Conservation (phyloP, 805 yeast genomes). For the Saccharomycopsis oosterbeekiorum region DNA sequence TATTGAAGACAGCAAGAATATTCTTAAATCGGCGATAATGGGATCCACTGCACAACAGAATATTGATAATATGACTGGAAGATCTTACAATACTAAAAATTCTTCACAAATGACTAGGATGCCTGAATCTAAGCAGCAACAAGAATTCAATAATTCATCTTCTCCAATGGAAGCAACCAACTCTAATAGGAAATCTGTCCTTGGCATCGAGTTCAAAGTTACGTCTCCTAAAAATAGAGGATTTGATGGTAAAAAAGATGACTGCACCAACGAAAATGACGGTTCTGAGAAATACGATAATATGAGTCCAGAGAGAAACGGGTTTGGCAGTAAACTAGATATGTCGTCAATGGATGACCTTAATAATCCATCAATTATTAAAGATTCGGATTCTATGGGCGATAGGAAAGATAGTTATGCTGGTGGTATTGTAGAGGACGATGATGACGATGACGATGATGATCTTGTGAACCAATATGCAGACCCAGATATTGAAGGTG, state of each 20-base stretch:
- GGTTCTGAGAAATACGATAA: constrained; percentile 17
- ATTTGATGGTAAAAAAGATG: constrained; percentile 11
- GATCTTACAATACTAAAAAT: neutral
- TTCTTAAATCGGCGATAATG: neutral
- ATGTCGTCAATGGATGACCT: constrained; percentile 9
- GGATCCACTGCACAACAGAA: neutral
- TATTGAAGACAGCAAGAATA: neutral
- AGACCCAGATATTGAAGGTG: neutral
- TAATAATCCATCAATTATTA: neutral
- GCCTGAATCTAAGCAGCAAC: neutral
- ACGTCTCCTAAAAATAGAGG: constrained; percentile 15
- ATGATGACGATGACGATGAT: constrained; percentile 23
- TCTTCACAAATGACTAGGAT: neutral
- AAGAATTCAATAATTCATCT: neutral
- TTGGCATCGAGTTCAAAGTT: constrained; percentile 15
- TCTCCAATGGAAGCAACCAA: neutral
- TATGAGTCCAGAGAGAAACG: neutral
- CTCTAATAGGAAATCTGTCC: constrained; percentile 11
- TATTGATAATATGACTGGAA: neutral
- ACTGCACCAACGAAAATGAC: constrained; percentile 16
- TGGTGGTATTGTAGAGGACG: neutral
- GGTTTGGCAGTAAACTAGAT: neutral
- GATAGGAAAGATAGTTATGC: neutral
- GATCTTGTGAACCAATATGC: constrained; percentile 6
- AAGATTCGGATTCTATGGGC: neutral